Conservation (phyloP, 2,329 filamentous ascomycete species). For the Zymoseptoria crescenta region DNA sequence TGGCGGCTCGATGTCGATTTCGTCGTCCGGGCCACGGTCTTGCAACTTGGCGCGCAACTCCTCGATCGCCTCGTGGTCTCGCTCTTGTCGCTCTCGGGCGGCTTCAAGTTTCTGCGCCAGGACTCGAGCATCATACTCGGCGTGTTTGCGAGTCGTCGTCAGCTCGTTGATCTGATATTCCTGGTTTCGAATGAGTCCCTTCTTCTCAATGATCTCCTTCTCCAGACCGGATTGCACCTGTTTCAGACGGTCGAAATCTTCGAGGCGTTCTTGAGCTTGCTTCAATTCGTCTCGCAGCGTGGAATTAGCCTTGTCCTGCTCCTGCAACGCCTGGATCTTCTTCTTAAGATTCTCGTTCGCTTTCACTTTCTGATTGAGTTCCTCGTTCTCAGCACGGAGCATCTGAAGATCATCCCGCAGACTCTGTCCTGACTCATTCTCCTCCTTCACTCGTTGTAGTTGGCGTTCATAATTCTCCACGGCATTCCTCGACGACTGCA, state of each 20-base stretch:
- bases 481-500: slow-evolving; percentile 37
- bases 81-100: slow-evolving; percentile 39
- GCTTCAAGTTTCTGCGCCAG: slow-evolving; percentile 42
- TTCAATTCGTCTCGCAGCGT: slow-evolving; percentile 40
- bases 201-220: slow-evolving; percentile 46
- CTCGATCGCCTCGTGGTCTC: slow-evolving; percentile 40
- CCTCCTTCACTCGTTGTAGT: slow-evolving; percentile 36
- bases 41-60: slow-evolving; percentile 41
- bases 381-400: slow-evolving; percentile 42
- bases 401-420: slow-evolving; percentile 45
- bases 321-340: slow-evolving; percentile 45
- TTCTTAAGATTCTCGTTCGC: slow-evolving; percentile 47
- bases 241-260: slow-evolving; percentile 39
- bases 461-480: slow-evolving; percentile 41
- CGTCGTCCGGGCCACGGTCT: slow-evolving; percentile 33
- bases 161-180: slow-evolving; percentile 46
- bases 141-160: slow-evolving; percentile 40
- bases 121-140: slow-evolving; percentile 42
- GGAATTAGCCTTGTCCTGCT: slow-evolving; percentile 39
- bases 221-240: slow-evolving; percentile 39
- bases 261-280: slow-evolving; percentile 36
- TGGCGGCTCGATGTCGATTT: slow-evolving; percentile 16
- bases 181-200: slow-evolving; percentile 42
- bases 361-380: slow-evolving; percentile 41
- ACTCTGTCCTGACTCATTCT: slow-evolving; percentile 40